phyloP scores from a whole-genome alignment of 1,139 yeast genomes.

The Taphrina populina region DNA sequence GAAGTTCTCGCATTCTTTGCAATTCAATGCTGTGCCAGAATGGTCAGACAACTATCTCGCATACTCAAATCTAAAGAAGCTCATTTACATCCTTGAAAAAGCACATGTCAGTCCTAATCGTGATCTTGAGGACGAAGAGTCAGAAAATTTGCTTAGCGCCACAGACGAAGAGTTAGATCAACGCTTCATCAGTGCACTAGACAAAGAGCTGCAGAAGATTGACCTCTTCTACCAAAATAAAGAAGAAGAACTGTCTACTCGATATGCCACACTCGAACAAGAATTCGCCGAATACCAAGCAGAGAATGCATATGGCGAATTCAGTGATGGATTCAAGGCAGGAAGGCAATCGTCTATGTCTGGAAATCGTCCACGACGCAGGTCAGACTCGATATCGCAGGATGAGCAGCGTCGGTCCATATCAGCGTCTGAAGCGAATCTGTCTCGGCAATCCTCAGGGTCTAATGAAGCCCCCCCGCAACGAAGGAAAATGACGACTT shows the following conservation, averaged over 20 bases:
- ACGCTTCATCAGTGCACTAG: conserved; percentile 55
- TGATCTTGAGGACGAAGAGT: conserved; percentile 44
- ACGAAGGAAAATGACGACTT: background rate
- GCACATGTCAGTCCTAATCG: conserved; percentile 40
- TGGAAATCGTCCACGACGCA: conserved; percentile 4
- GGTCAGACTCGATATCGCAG: background rate
- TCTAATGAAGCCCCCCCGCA: conserved; percentile 2
- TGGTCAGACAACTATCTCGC: conserved; percentile 68
- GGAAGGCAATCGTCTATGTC: conserved; percentile 12
- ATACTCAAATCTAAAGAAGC: conserved; percentile 52
- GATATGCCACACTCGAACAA: conserved; percentile 52
- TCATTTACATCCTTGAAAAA: conserved; percentile 54
- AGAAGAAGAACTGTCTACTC: conserved; percentile 52
- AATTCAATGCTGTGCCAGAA: conserved; percentile 78
- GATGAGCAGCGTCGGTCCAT: conserved; percentile 37
- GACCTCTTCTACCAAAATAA: conserved; percentile 55
- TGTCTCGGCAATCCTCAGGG: conserved; percentile 22
- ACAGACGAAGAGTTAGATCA: conserved; percentile 52
- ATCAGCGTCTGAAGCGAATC: conserved; percentile 28
- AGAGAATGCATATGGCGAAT: conserved; percentile 25
- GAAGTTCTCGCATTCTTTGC: conserved; percentile 74
- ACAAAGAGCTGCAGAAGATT: conserved; percentile 58
- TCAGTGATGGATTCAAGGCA: conserved; percentile 3
- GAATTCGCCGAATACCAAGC: conserved; percentile 45
- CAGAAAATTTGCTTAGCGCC: conserved; percentile 44